Evolutionary conservation across 768 basidiomycete genomes (phyloP).

Genomic region (Scleroderma bovista): DNA sequence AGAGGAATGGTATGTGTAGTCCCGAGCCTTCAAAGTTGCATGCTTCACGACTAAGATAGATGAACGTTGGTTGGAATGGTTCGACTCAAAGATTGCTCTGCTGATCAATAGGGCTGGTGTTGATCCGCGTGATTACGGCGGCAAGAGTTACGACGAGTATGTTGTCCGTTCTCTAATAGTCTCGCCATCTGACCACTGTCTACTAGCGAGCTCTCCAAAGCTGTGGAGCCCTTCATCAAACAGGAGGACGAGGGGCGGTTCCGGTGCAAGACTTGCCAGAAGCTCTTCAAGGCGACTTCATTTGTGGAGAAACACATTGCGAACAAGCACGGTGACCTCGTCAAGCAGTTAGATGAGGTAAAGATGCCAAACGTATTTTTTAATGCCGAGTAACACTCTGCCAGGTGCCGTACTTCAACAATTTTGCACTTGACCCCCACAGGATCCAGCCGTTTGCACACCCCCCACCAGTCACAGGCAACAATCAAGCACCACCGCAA

Average conservation of each 20-base stretch:
- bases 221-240: constrained; percentile 77
- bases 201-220: constrained; percentile 71
- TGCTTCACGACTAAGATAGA: constrained; percentile 40
- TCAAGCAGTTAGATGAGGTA: constrained; percentile 83
- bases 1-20: constrained; percentile 55
- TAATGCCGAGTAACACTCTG: constrained; percentile 13
- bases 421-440: constrained; percentile 94
- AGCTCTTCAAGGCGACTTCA: constrained; percentile 94
- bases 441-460: constrained; percentile 83
- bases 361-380: constrained; percentile 18
- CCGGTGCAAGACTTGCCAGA: constrained; percentile 93
- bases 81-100: constrained; percentile 81
- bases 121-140: constrained; percentile 85
- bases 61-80: constrained; percentile 83
- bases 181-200: constrained; percentile 9
- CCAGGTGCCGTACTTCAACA: constrained; percentile 88
- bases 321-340: constrained; percentile 87
- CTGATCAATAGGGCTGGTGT: constrained; percentile 73
- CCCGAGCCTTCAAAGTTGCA: neutral
- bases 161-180: constrained; percentile 27
- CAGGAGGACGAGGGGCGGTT: constrained; percentile 97
- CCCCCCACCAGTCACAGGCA: constrained; percentile 64
- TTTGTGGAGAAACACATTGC: constrained; percentile 98
- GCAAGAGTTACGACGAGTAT: constrained; percentile 86
- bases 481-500: constrained; percentile 73